Conservation (phyloP, 176 grass and related monocot genomes). For the Poa annua region DNA sequence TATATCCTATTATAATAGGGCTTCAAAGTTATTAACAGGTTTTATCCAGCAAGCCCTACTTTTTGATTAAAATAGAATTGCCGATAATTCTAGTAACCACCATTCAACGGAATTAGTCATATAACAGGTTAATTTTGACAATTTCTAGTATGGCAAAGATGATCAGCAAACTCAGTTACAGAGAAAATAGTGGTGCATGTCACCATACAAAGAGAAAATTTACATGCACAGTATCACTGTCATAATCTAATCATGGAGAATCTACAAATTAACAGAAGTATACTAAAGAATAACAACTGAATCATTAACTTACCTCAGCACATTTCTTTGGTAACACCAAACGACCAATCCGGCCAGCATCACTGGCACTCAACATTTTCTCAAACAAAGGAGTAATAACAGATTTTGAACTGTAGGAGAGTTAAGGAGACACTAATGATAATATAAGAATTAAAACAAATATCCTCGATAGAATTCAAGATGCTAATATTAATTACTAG, state of each 20-base stretch:
- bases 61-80: neutral
- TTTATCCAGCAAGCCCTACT: slow-evolving; percentile 5
- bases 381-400: slow-evolving; percentile 98
- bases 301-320: slow-evolving; percentile 69
- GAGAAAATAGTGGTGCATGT: neutral
- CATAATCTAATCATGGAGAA: slow-evolving; percentile 34
- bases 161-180: slow-evolving; percentile 24
- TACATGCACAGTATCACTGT: neutral
- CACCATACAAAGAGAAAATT: neutral
- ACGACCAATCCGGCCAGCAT: slow-evolving; percentile 97
- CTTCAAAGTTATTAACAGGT: neutral
- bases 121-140: slow-evolving; percentile 7
- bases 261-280: slow-evolving; percentile 31
- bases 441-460: slow-evolving; percentile 39
- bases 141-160: slow-evolving; percentile 26
- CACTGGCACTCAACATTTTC: slow-evolving; percentile 98
- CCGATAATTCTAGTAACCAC: neutral
- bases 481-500: neutral
- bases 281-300: slow-evolving; percentile 20
- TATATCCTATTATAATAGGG: neutral
- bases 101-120: neutral
- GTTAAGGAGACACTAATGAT: slow-evolving; percentile 56
- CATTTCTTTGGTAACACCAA: slow-evolving; percentile 99
- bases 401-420: slow-evolving; percentile 73
- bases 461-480: neutral